These are phyloP conservation scores for Rhizoctonia solani DNA, from an alignment of 1,284 basidiomycete species.

Conservation along the genomic window DNA sequence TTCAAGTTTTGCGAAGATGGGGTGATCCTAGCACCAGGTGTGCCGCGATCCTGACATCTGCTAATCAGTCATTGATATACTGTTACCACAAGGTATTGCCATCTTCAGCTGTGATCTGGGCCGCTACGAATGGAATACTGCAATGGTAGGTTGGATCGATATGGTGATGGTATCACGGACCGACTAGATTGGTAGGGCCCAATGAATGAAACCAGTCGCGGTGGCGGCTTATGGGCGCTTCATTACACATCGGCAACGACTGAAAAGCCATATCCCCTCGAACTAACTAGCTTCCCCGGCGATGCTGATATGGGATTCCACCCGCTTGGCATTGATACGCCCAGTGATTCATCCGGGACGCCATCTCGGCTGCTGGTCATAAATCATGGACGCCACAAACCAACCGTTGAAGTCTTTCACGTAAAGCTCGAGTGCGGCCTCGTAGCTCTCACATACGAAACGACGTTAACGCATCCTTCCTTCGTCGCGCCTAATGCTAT, in stretches of 20 bases:
- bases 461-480: constrained; percentile 57
- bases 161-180: not conserved
- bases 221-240: constrained; percentile 53
- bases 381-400: constrained; percentile 62
- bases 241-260: constrained; percentile 31
- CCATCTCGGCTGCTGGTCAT: constrained; percentile 64
- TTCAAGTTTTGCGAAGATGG: constrained; percentile 66
- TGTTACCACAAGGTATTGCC: not conserved
- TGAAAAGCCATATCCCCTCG: constrained; percentile 41
- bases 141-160: constrained; percentile 50
- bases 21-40: constrained; percentile 59
- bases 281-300: constrained; percentile 52
- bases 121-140: constrained; percentile 63
- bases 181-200: constrained; percentile 49
- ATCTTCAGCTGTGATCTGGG: constrained; percentile 59
- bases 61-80: not conserved
- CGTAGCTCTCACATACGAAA: constrained; percentile 45
- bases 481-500: constrained; percentile 69
- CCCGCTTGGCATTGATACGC: constrained; percentile 60
- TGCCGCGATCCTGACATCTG: constrained; percentile 47
- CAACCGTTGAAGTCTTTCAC: constrained; percentile 67
- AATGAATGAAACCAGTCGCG: constrained; percentile 54
- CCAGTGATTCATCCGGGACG: constrained; percentile 55
- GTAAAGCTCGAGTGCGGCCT: constrained; percentile 41
- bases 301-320: constrained; percentile 61